Conservation (phyloP, 2,329 filamentous ascomycete genomes). For the Aspergillus sp. region DNA sequence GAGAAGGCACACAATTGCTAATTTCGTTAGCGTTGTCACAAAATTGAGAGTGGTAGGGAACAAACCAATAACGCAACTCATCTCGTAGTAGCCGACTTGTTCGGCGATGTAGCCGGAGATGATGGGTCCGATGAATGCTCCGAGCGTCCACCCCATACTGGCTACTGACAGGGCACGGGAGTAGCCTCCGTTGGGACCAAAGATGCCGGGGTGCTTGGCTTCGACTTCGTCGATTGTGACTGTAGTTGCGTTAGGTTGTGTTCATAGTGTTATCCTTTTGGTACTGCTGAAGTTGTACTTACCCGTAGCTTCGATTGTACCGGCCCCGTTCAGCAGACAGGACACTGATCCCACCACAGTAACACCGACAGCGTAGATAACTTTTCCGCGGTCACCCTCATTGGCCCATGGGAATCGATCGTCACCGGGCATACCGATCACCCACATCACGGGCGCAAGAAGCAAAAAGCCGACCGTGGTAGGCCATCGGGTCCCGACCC, state of each 20-base stretch:
- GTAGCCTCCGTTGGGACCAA: slow-evolving; percentile 30
- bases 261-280: too few relatives aligned
- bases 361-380: slow-evolving; percentile 26
- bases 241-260: not conserved
- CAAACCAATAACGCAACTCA: slow-evolving; percentile 25
- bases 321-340: slow-evolving; percentile 30
- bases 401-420: slow-evolving; percentile 29
- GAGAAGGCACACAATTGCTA: slow-evolving; percentile 21
- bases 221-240: slow-evolving; percentile 27
- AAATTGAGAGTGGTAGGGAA: not conserved
- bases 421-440: slow-evolving; percentile 32
- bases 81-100: slow-evolving; percentile 24
- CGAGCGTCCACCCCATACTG: slow-evolving; percentile 27
- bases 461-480: slow-evolving; percentile 27
- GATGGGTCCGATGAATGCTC: slow-evolving; percentile 27
- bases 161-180: slow-evolving; percentile 27
- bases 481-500: slow-evolving; percentile 27
- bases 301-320: slow-evolving; percentile 33
- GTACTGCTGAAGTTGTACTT: slow-evolving; percentile 11
- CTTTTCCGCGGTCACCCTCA: slow-evolving; percentile 16
- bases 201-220: slow-evolving; percentile 23
- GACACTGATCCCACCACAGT: slow-evolving; percentile 25
- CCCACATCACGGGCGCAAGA: slow-evolving; percentile 28
- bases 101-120: slow-evolving; percentile 24
- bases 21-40: not conserved